A percentile compares a stretch with the other conserved stretches of the same genome.
Evolutionary conservation across 2,329 filamentous ascomycete species (phyloP).

Genomic region (Xylariaceae sp.): DNA sequence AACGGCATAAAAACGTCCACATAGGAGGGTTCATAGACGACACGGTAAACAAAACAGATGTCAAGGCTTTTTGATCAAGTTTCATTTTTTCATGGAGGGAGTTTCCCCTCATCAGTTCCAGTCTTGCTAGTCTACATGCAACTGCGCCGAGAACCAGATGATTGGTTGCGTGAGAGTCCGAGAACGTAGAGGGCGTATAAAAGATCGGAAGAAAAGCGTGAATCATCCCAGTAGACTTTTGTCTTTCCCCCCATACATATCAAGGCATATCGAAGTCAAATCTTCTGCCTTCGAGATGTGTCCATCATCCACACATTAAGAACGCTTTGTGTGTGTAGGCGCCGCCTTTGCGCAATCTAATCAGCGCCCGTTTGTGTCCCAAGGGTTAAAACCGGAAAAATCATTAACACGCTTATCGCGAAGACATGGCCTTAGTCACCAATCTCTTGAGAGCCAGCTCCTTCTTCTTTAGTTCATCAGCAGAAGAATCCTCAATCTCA

Average conservation of each 20-base stretch:
- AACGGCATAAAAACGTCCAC: background rate
- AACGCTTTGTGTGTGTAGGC: slow-evolving; percentile 37
- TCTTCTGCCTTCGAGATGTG: slow-evolving; percentile 35
- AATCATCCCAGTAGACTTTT: slow-evolving; percentile 44
- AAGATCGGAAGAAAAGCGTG: slow-evolving; percentile 35
- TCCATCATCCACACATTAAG: slow-evolving; percentile 37
- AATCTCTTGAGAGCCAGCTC: slow-evolving; percentile 97
- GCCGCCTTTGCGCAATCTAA: slow-evolving; percentile 35
- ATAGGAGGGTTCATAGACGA: background rate
- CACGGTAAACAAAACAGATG: background rate
- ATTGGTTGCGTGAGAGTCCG: slow-evolving; percentile 34
- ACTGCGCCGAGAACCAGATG: slow-evolving; percentile 39
- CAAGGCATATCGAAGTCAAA: slow-evolving; percentile 34
- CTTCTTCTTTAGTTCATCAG: slow-evolving; percentile 99
- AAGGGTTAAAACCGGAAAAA: slow-evolving; percentile 37
- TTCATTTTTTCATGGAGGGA: slow-evolving; percentile 28
- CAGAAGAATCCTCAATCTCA: slow-evolving; percentile 88
- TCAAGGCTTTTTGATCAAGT: slow-evolving; percentile 11
- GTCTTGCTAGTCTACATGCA: slow-evolving; percentile 47
- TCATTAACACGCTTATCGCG: slow-evolving; percentile 67
- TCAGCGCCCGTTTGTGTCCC: slow-evolving; percentile 40
- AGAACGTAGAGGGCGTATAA: slow-evolving; percentile 33
- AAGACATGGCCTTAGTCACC: slow-evolving; percentile 98
- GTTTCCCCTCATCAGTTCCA: slow-evolving; percentile 25
- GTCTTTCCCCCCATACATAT: slow-evolving; percentile 36